These are phyloP conservation scores for Lachancea dasiensis DNA, from an alignment of 805 yeast genomes.

Conservation along the genomic window DNA sequence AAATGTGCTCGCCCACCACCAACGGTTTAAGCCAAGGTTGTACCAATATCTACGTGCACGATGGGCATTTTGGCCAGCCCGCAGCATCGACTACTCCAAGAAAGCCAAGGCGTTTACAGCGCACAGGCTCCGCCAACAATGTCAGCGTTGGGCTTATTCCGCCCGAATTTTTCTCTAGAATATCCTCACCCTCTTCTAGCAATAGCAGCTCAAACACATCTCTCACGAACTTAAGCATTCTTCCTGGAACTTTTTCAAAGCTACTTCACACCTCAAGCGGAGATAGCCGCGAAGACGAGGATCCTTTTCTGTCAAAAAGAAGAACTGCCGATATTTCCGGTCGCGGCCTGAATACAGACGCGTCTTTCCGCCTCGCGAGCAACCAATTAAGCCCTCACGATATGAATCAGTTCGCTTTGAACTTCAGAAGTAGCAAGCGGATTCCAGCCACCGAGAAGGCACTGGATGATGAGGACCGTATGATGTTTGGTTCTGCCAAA, in stretches of 20 bases:
- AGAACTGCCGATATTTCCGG: slow-evolving; percentile 27
- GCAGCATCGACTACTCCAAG: slow-evolving; percentile 2
- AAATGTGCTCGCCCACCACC: slow-evolving; percentile 13
- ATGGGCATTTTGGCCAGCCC: slow-evolving; percentile 26
- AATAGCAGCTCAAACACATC: slow-evolving; percentile 29
- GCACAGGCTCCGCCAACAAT: slow-evolving; percentile 12
- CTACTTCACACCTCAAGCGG: slow-evolving; percentile 12
- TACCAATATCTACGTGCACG: slow-evolving; percentile 32
- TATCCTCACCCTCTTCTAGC: slow-evolving; percentile 31
- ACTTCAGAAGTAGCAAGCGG: slow-evolving; percentile 16
- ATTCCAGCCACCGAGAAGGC: slow-evolving; percentile 12
- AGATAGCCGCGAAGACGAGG: slow-evolving; percentile 4
- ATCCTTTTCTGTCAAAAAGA: slow-evolving; percentile 20
- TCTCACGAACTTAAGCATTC: slow-evolving; percentile 17
- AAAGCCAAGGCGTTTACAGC: slow-evolving; percentile 10
- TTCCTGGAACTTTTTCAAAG: slow-evolving; percentile 23
- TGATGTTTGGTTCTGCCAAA: slow-evolving; percentile 24
- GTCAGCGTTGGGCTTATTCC: slow-evolving; percentile 28
- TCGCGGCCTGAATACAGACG: slow-evolving; percentile 23
- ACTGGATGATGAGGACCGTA: slow-evolving; percentile 28
- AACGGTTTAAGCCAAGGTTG: slow-evolving; percentile 12
- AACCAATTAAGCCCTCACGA: slow-evolving; percentile 19
- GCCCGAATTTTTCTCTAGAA: slow-evolving; percentile 32
- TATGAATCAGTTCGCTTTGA: slow-evolving; percentile 20
- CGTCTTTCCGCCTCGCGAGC: slow-evolving; percentile 13